phyloP scores from a whole-genome alignment of 257 asterid genomes.

The Salvia rosmarinus region DNA sequence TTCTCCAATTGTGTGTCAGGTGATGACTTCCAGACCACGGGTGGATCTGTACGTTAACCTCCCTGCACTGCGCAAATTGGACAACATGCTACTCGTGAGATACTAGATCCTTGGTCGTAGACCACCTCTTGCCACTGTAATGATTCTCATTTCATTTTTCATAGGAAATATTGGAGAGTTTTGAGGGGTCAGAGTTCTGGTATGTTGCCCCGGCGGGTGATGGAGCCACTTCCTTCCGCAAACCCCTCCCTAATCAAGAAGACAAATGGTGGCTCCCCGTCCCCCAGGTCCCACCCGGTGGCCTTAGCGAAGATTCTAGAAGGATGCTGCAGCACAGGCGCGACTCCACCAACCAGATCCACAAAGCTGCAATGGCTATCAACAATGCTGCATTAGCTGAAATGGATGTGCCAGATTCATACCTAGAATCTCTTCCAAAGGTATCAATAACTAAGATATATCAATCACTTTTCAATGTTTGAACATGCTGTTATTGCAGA shows the following conservation, averaged over 20 bases:
- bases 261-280: constrained; percentile 95
- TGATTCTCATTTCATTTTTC: constrained; percentile 19
- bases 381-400: constrained; percentile 70
- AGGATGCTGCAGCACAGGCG: constrained; percentile 64
- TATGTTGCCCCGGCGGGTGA: constrained; percentile 62
- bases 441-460: constrained; percentile 32
- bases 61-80: constrained; percentile 83
- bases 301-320: constrained; percentile 65
- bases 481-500: constrained; percentile 45
- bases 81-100: constrained; percentile 84
- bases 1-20: constrained; percentile 37
- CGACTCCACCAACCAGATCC: constrained; percentile 76
- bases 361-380: constrained; percentile 88
- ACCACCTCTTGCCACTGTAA: background rate
- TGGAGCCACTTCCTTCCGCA: constrained; percentile 60
- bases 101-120: constrained; percentile 11
- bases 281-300: constrained; percentile 72
- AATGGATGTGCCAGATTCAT: constrained; percentile 72
- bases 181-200: constrained; percentile 66
- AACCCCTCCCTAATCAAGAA: constrained; percentile 61
- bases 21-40: constrained; percentile 77
- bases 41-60: constrained; percentile 70
- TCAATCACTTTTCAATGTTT: background rate
- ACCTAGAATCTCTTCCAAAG: constrained; percentile 76
- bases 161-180: constrained; percentile 76